Conservation (phyloP, 2,329 filamentous ascomycete species). For the Colletotrichum navitas region DNA sequence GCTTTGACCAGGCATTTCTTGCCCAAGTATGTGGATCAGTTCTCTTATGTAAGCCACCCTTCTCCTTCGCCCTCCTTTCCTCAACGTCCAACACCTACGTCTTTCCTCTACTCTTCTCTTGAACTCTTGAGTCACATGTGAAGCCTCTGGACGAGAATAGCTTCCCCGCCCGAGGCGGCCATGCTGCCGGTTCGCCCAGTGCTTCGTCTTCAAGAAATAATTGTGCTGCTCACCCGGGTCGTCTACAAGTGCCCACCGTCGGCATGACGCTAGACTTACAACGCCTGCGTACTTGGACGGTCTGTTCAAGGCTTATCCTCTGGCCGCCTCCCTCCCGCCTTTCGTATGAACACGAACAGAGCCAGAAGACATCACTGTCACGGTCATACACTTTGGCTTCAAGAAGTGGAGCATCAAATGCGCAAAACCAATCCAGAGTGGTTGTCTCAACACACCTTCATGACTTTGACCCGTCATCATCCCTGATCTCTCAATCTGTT, state of each 20-base stretch:
- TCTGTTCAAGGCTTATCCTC: background rate
- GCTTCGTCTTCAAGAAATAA: too few relatives aligned
- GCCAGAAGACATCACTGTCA: background rate
- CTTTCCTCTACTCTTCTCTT: background rate
- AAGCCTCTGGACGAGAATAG: background rate
- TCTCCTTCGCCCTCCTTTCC: background rate
- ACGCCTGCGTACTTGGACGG: background rate
- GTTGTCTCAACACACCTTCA: background rate
- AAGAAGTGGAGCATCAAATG: background rate
- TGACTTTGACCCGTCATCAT: background rate
- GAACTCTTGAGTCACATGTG: background rate
- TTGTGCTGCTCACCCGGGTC: background rate
- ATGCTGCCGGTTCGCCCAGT: too few relatives aligned
- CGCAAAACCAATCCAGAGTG: background rate
- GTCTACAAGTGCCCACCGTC: background rate
- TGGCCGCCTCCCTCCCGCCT: background rate
- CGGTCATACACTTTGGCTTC: background rate
- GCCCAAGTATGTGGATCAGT: background rate
- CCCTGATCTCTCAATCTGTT: background rate
- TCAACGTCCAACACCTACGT: conserved; percentile 4
- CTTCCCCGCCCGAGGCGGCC: background rate
- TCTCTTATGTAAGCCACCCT: conserved; percentile 8
- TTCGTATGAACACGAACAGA: background rate
- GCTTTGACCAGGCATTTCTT: background rate
- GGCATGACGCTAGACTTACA: background rate